phyloP scores from a whole-genome alignment of 1,139 yeast genomes.

The Sugiyamaella japonica region DNA sequence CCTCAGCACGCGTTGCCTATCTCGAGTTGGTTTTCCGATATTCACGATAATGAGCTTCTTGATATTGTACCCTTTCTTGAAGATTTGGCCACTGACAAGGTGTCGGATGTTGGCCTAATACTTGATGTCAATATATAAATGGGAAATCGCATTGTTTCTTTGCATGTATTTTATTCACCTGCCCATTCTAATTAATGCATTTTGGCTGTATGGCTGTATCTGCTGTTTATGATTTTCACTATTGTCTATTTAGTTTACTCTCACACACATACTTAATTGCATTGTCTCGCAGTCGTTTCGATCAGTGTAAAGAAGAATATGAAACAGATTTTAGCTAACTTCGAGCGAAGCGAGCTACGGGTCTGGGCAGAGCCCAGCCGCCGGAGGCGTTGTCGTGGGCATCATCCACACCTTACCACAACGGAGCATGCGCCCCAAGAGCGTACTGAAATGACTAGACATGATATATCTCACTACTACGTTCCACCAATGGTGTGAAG shows the following conservation, averaged over 20 bases:
- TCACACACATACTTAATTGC: not conserved
- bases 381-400: too few relatives aligned
- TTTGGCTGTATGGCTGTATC: not conserved
- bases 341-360: too few relatives aligned
- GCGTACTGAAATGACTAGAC: too few relatives aligned
- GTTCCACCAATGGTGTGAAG: too few relatives aligned
- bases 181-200: constrained; percentile 6
- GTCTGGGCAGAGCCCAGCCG: constrained; percentile 6
- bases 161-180: constrained; percentile 7
- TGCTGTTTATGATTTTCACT: not conserved
- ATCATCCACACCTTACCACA: too few relatives aligned
- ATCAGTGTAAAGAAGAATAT: too few relatives aligned
- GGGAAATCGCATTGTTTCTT: not conserved
- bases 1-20: constrained; percentile 99
- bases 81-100: constrained; percentile 65
- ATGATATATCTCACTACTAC: too few relatives aligned
- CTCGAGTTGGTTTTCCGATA: constrained; percentile 97
- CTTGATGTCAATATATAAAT: constrained; percentile 26
- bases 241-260: not conserved
- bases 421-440: too few relatives aligned
- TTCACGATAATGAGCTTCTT: constrained; percentile 91
- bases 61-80: constrained; percentile 90
- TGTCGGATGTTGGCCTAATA: constrained; percentile 60
- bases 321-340: too few relatives aligned
- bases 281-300: not conserved